A percentile compares a stretch with the other conserved stretches of the same genome.
phyloP scores from a whole-genome alignment of 768 basidiomycete species.

The Astraeus odoratus region DNA sequence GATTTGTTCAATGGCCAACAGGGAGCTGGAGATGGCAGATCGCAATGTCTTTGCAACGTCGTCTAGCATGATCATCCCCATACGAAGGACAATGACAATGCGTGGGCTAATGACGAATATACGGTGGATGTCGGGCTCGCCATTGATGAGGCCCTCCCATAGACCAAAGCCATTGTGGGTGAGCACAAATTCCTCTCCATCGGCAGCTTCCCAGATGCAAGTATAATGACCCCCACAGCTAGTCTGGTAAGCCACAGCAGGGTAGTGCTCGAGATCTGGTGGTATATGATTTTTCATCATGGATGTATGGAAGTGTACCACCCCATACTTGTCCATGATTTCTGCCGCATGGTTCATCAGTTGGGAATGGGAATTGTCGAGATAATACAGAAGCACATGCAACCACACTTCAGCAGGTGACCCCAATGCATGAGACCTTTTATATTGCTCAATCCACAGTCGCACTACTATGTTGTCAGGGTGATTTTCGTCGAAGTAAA shows the following conservation, averaged over 20 bases:
- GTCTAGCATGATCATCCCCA: neutral
- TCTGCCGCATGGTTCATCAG: conserved; percentile 2
- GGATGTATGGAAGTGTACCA: neutral
- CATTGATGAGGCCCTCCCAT: conserved; percentile 27
- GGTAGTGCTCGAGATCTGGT: conserved; percentile 12
- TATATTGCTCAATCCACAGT: conserved; percentile 20
- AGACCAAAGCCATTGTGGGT: conserved; percentile 28
- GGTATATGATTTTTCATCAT: neutral
- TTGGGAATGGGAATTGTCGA: conserved; percentile 25
- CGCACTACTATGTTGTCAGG: conserved; percentile 10
- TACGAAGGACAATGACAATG: conserved; percentile 25
- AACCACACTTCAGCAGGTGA: conserved; percentile 25
- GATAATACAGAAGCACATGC: conserved; percentile 25
- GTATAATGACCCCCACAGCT: conserved; percentile 26
- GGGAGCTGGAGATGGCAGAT: neutral
- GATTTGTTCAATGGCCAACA: neutral
- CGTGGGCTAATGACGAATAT: conserved; percentile 31
- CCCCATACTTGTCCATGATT: conserved; percentile 2
- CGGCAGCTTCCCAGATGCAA: conserved; percentile 31
- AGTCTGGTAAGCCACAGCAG: conserved; percentile 20
- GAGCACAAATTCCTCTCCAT: conserved; percentile 28
- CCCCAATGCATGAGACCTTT: conserved; percentile 13
- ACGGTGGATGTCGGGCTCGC: conserved; percentile 19
- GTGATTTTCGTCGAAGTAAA: conserved; percentile 24
- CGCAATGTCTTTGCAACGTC: no score